Evolutionary conservation across 2,329 filamentous ascomycete genomes (phyloP).

Genomic region (Ophiostoma novo-ulmi): DNA sequence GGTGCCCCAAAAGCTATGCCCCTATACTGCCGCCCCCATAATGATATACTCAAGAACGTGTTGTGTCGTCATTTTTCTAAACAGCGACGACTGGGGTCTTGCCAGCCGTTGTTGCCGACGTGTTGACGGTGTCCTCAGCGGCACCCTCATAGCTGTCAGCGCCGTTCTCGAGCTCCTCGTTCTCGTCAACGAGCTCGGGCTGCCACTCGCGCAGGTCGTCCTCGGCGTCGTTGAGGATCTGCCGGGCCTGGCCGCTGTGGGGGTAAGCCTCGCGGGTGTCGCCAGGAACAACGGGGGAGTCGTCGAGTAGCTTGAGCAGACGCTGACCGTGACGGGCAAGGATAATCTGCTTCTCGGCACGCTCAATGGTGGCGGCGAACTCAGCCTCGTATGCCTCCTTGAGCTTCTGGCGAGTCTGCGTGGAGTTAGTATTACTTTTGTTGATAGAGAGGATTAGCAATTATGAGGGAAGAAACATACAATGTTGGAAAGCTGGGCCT

Average conservation of each 20-base stretch:
- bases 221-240: conserved; percentile 89
- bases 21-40: not conserved
- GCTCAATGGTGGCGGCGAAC: conserved; percentile 86
- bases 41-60: conserved; percentile 16
- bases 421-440: not conserved
- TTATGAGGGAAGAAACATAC: conserved; percentile 46
- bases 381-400: conserved; percentile 91
- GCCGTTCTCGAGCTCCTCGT: conserved; percentile 6
- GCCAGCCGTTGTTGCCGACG: not conserved
- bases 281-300: conserved; percentile 82
- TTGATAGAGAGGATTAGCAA: no score
- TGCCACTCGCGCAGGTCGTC: conserved; percentile 77
- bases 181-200: conserved; percentile 37
- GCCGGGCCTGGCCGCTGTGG: conserved; percentile 62
- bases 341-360: conserved; percentile 93
- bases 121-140: not conserved
- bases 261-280: conserved; percentile 68
- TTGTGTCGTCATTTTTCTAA: not conserved
- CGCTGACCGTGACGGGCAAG: conserved; percentile 85
- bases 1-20: not conserved
- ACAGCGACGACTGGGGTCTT: conserved; percentile 15
- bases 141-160: not conserved
- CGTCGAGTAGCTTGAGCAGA: conserved; percentile 79
- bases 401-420: conserved; percentile 85
- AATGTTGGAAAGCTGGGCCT: conserved; percentile 92